Conservation (phyloP, 257 asterid species). For the Eustoma russellianum region DNA sequence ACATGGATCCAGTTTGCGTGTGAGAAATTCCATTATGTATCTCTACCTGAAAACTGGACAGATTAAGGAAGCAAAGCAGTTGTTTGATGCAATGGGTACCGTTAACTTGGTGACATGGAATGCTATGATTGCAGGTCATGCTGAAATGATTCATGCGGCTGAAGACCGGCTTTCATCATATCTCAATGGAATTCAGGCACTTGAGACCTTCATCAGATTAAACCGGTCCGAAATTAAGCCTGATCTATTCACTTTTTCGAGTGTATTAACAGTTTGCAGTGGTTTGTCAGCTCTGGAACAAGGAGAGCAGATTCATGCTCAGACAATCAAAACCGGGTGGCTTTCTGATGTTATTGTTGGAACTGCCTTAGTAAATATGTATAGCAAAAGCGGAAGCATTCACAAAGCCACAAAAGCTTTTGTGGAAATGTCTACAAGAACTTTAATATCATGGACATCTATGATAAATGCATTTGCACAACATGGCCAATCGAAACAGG, state of each 20-base stretch:
- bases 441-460: conserved; percentile 87
- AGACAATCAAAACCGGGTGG: conserved; percentile 55
- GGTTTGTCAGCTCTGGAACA: conserved; percentile 68
- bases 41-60: conserved; percentile 64
- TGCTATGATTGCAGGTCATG: conserved; percentile 84
- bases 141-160: conserved; percentile 44
- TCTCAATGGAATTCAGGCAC: conserved; percentile 63
- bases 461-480: conserved; percentile 70
- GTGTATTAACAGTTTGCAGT: conserved; percentile 63
- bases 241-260: conserved; percentile 69
- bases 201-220: conserved; percentile 51
- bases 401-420: conserved; percentile 65
- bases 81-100: conserved; percentile 54
- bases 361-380: conserved; percentile 86
- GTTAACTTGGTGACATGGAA: conserved; percentile 72
- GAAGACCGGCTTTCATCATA: conserved; percentile 45
- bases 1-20: conserved; percentile 36
- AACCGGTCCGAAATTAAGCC: conserved; percentile 55
- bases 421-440: conserved; percentile 65
- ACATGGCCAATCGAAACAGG: conserved; percentile 56
- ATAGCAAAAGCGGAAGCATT: conserved; percentile 83
- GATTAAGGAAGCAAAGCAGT: conserved; percentile 51
- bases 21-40: conserved; percentile 67
- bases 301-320: conserved; percentile 93
- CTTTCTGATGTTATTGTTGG: conserved; percentile 73